Evolutionary conservation across 169 alveolate species (phyloP).

Genomic region (Amoebophrya sp.): DNA sequence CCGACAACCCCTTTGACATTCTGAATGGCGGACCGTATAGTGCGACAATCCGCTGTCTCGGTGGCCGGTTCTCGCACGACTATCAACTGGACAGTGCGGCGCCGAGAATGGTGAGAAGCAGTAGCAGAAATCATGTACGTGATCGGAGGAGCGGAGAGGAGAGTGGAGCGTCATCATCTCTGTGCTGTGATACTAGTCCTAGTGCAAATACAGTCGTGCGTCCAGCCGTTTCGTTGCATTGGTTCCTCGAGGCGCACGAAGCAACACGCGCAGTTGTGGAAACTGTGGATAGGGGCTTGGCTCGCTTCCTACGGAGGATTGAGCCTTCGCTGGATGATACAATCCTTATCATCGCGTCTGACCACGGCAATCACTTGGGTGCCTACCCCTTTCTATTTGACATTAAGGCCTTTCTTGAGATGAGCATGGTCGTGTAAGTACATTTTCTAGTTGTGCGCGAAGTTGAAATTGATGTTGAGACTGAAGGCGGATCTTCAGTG

Average conservation of each 20-base stretch:
- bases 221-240: neutral
- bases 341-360: neutral
- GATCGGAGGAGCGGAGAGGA: too few species aligned
- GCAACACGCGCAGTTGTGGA: neutral
- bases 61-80: neutral
- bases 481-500: too few species aligned
- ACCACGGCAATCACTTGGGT: slow-evolving; percentile 15
- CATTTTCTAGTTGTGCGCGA: too few species aligned
- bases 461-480: too few species aligned
- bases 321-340: neutral
- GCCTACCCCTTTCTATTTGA: neutral
- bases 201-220: too few species aligned
- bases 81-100: neutral
- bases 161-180: too few species aligned
- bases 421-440: too few species aligned
- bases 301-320: too few species aligned
- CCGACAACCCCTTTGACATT: neutral
- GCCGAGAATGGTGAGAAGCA: too few species aligned
- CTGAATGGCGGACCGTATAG: neutral
- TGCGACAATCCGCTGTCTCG: neutral
- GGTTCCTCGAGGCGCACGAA: slow-evolving; percentile 2
- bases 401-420: too few species aligned
- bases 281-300: neutral
- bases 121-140: too few species aligned
- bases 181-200: too few species aligned